Evolutionary conservation across 1,139 yeast genomes (phyloP), one percentile per base, ranked within the genome.

Genomic region (Yamadazyma diddensiae): DNA sequence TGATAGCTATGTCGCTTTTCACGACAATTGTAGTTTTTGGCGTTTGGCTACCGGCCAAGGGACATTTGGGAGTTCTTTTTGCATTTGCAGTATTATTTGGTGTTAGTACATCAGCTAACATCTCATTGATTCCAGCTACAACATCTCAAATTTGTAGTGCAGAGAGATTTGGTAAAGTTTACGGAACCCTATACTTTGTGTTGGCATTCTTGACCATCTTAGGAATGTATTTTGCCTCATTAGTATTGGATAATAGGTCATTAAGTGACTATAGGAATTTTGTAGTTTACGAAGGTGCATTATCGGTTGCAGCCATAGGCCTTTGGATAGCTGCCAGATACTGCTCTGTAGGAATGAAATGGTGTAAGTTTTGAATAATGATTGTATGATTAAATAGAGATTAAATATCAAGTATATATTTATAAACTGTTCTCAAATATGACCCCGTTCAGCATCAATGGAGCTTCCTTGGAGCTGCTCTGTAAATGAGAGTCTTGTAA

Each of bases 121-220:
- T 59, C 13, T 52, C 62, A 10, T 42, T 59, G n/a, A 58, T 59
- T 31, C 62, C 62, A 13, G 59, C 64, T n/a, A 62, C 78, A 36
- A 62, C 74, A 35, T 73, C 79, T 1, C 87, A 81, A 52, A 77
- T 82, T 14, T 77, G 86, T 26, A 70, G 70, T 30, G 76, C 82
- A 2, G 77, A 76, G 26, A 73, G 70, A 35, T 81, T 80, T 46
- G 90, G 90, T 18, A 77, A 73, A 46, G 68, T 83, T 17, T 82
- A 77, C 48, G 85, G 88, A 0, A 79, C 85, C 0, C 69, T 81
- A 55, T 81, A 82, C 51, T 77, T 78, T 45, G 62, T 78, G 25
- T 78, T 79, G 28, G 72, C 84, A 7, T 73, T 80, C 46, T 76
- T 77, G 23, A 73, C 76, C 5, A 57, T 81, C n/a, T 37, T 59